Evolutionary conservation across 345 rosid genomes (phyloP), one percentile per base, ranked within the genome.

Genomic region (Corchorus capsularis): DNA sequence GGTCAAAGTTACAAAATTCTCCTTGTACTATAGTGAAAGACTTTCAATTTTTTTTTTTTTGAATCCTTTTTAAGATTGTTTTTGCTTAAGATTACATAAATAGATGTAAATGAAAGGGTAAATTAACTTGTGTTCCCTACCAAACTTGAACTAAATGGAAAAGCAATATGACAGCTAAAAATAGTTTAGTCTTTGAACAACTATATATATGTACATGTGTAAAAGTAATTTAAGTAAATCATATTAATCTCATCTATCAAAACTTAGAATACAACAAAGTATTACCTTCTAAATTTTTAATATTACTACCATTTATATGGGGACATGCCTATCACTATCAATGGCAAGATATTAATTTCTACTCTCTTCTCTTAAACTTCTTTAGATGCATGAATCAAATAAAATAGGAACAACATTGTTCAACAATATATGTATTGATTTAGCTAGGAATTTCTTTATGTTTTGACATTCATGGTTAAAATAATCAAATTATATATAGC

Each of bases 1-100:
- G 45, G 19, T 32, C 57, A 27, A 69, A 68, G 72, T 69, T 69
- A 69, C 72, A 32, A 49, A 69, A 49, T 52, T 50, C 73, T 69
- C 73, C 73, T 50, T 32, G 43, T 15, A 22, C 53, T 2, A 22
- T 20, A 12, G 6, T 11, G 8, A 8, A 9, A 59, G 6, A 32
- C 4, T 61, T 5, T 6, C 10, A 6, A 57, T 20, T 20, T 57
- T 57, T 20, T 17, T 39, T 59, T 20, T 9, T 59, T 11, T 22
- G 12, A 1, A 19, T 56, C 34, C 61, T 20, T 56, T 56, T 56
- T 55, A 55, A 55, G 60, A 10, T 11, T 6, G 11, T 60, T 60
- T 16, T 16, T 22, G 9, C 8, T 7, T 27, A 27, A 7, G 39
- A 4, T 22, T 3, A 61, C 41, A 12, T 27, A 12, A 32, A 32